A percentile compares a stretch with the other conserved stretches of the same genome.
Conservation (phyloP, 148 eudicot genomes). For the Cornus suecica region DNA sequence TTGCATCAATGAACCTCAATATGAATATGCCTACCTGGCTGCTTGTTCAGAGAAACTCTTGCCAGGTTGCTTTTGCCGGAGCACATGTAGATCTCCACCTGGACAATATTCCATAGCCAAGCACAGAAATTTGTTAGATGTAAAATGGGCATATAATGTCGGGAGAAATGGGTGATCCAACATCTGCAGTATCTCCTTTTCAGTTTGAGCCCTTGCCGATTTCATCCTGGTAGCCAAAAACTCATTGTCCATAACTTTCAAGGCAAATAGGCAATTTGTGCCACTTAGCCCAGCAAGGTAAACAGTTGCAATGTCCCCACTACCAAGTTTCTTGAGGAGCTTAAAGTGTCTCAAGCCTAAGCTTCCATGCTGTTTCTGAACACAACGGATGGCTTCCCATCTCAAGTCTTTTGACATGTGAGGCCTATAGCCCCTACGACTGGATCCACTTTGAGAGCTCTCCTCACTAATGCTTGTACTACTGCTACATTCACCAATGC, state of each 20-base stretch:
- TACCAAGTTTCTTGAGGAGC: conserved; percentile 66
- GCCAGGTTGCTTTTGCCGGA: conserved; percentile 69
- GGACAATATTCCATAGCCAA: conserved; percentile 90
- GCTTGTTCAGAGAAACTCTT: conserved; percentile 73
- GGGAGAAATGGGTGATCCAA: conserved; percentile 96
- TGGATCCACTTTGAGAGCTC: conserved; percentile 60
- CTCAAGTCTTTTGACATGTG: conserved; percentile 83
- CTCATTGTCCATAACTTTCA: conserved; percentile 88
- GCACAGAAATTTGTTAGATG: conserved; percentile 59
- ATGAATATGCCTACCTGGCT: conserved; percentile 48
- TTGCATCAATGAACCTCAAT: conserved; percentile 1
- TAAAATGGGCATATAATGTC: conserved; percentile 72
- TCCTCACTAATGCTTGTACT: conserved; percentile 66
- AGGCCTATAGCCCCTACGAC: conserved; percentile 52
- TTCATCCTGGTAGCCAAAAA: conserved; percentile 64
- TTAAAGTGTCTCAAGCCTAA: conserved; percentile 65
- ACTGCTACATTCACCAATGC: conserved; percentile 73
- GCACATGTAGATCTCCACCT: conserved; percentile 83
- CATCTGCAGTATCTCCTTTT: conserved; percentile 72
- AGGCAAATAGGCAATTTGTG: conserved; percentile 67
- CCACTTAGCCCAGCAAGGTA: conserved; percentile 67
- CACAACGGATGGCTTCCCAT: conserved; percentile 59
- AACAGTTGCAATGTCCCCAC: conserved; percentile 83
- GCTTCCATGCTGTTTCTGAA: conserved; percentile 41
- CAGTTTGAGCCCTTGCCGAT: conserved; percentile 61